These are phyloP conservation scores for Amaranthus tricolor DNA, from an alignment of 179 eudicot genomes.

Conservation along the genomic window DNA sequence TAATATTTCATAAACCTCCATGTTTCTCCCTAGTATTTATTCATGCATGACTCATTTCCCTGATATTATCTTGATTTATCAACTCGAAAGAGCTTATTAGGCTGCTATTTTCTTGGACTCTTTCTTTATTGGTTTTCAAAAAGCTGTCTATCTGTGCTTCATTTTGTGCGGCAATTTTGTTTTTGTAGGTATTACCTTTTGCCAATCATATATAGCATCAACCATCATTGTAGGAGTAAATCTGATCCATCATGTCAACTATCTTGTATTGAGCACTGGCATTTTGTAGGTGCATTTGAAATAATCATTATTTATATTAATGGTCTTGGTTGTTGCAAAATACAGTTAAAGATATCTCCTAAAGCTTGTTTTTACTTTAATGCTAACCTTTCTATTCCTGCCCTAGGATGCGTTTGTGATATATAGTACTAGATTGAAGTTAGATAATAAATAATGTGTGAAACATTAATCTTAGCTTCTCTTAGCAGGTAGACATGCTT, in stretches of 20 bases:
- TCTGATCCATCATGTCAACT: neutral
- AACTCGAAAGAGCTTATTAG: too few relatives aligned
- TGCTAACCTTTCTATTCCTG: neutral
- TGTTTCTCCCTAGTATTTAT: neutral
- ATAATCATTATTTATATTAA: neutral
- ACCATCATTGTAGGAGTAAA: neutral
- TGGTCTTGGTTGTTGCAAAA: neutral
- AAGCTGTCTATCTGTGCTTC: neutral
- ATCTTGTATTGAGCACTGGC: neutral
- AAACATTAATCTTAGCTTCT: slow-evolving; percentile 7
- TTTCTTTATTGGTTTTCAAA: neutral
- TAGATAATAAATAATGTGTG: neutral
- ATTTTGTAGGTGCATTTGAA: neutral
- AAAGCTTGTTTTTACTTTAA: neutral
- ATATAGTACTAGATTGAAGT: neutral
- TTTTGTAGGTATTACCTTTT: neutral
- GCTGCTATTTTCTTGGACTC: neutral
- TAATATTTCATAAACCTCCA: neutral
- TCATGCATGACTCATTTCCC: too few relatives aligned
- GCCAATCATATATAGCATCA: neutral
- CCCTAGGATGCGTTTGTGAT: neutral
- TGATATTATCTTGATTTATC: too few relatives aligned
- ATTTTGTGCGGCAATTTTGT: neutral
- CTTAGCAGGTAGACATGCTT: slow-evolving; percentile 66
- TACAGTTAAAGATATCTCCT: neutral